These are phyloP conservation scores for Cladochytrium replicatum DNA, from an alignment of 192 early-diverging fungal species.

Conservation along the genomic window DNA sequence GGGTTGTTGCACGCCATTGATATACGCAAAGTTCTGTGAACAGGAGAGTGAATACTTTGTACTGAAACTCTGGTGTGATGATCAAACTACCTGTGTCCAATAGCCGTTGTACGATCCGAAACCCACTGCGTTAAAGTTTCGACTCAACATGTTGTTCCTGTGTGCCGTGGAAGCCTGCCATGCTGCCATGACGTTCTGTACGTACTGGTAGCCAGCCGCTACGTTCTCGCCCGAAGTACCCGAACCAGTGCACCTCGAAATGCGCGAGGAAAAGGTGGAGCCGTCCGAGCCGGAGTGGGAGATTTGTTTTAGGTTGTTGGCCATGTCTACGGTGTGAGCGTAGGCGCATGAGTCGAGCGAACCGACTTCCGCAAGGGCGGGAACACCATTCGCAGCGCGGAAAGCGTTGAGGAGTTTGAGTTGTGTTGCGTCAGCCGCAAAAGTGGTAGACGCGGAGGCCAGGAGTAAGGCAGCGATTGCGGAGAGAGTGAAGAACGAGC, in stretches of 20 bases:
- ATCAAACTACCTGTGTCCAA: neutral
- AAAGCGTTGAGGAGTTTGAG: neutral
- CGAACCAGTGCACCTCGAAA: no score
- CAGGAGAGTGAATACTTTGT: no score
- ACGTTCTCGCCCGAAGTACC: constrained; percentile 1
- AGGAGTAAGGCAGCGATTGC: no score
- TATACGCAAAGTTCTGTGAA: no score
- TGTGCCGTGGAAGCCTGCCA: neutral
- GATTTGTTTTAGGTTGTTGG: neutral
- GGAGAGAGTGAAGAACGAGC: no score
- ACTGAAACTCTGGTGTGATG: no score
- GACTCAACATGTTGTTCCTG: neutral
- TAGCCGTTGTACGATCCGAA: neutral
- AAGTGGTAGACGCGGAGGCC: no score
- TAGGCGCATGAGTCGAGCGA: neutral
- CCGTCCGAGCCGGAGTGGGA: neutral
- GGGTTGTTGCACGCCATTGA: no score
- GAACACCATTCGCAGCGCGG: neutral
- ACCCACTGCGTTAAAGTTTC: neutral
- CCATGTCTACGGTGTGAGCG: neutral
- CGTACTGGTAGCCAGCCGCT: neutral
- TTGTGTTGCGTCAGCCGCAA: no score
- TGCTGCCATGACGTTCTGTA: neutral
- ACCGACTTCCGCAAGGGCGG: neutral
- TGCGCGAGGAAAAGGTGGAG: neutral